Evolutionary conservation across 345 rosid genomes (phyloP).

Genomic region (Rhodamnia rubescens): DNA sequence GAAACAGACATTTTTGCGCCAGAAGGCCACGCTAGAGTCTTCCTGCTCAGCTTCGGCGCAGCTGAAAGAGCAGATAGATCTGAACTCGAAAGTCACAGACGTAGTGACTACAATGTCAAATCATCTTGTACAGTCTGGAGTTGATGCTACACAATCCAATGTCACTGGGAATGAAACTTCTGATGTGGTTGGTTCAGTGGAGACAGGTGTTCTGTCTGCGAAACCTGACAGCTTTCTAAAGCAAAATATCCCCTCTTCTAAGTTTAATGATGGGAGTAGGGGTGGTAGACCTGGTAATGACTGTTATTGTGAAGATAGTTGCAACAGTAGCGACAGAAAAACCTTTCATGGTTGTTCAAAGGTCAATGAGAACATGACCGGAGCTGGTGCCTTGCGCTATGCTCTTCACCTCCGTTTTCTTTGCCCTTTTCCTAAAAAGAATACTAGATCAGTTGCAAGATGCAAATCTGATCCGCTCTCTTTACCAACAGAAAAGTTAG

Average conservation of each 20-base stretch:
- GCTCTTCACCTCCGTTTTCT: constrained; percentile 86
- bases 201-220: constrained; percentile 4
- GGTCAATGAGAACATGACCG: constrained; percentile 31
- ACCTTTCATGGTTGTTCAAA: constrained; percentile 27
- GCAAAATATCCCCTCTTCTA: background rate
- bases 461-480: constrained; percentile 29
- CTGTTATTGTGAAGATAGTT: constrained; percentile 5
- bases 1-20: constrained; percentile 79
- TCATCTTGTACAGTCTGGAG: background rate
- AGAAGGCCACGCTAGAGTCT: constrained; percentile 73
- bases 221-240: background rate
- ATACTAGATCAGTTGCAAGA: constrained; percentile 39
- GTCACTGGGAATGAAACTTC: constrained; percentile 14
- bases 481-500: constrained; percentile 22
- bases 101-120: background rate
- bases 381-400: constrained; percentile 72
- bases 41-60: constrained; percentile 25
- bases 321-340: constrained; percentile 10
- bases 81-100: constrained; percentile 16
- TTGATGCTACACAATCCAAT: constrained; percentile 1
- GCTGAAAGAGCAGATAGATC: constrained; percentile 24
- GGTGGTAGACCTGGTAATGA: constrained; percentile 12
- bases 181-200: constrained; percentile 15
- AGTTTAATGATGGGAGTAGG: constrained; percentile 4
- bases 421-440: constrained; percentile 55